phyloP scores from a whole-genome alignment of 176 grass and related monocot genomes.

The Alopecurus myosuroides region DNA sequence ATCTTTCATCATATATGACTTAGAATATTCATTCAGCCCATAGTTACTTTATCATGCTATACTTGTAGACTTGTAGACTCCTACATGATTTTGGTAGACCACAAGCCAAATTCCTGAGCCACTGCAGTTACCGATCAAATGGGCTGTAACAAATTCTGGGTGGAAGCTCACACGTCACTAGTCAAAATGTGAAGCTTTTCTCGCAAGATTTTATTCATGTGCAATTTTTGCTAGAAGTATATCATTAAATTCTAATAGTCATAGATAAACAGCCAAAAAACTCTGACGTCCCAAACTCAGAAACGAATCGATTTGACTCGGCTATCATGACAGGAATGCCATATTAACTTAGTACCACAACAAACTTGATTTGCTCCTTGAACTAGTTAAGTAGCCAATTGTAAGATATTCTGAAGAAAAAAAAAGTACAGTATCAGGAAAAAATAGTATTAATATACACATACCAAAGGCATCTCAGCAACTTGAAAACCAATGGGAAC shows the following conservation, averaged over 20 bases:
- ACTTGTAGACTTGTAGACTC: not conserved
- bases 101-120: not conserved
- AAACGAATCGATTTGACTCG: not conserved
- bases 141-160: not conserved
- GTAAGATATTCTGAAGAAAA: not conserved
- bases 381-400: slow-evolving; percentile 6
- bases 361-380: not conserved
- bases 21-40: not conserved
- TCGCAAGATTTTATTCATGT: not conserved
- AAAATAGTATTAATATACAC: not conserved
- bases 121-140: not conserved
- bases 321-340: not conserved
- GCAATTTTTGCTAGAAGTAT: not conserved
- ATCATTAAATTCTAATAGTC: not conserved
- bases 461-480: slow-evolving; percentile 91
- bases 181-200: not conserved
- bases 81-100: not conserved
- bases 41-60: not conserved
- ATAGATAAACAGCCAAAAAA: not conserved
- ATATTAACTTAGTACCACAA: not conserved
- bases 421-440: not conserved
- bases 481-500: slow-evolving; percentile 87
- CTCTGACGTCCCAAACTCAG: not conserved
- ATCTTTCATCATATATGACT: not conserved
- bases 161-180: not conserved